Conservation (phyloP, 1,284 basidiomycete genomes). For the Papiliotrema terrestris region DNA sequence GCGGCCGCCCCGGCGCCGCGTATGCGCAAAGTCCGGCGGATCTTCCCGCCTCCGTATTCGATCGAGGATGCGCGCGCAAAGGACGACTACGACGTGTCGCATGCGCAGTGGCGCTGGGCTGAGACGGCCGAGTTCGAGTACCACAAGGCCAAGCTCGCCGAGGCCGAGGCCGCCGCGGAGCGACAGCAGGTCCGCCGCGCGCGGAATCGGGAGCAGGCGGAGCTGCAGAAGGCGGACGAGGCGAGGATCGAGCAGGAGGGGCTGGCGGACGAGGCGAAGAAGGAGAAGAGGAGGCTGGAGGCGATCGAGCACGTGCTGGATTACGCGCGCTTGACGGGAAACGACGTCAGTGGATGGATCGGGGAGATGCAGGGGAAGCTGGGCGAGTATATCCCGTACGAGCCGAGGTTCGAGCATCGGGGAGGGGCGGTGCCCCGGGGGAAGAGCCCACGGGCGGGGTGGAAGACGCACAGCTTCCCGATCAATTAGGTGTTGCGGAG, state of each 20-base stretch:
- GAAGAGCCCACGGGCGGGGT: not conserved
- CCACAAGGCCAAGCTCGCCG: constrained; percentile 11
- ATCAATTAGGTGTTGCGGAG: constrained; percentile 2
- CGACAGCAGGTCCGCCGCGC: constrained; percentile 11
- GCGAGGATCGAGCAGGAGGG: constrained; percentile 13
- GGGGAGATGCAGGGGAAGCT: constrained; percentile 16
- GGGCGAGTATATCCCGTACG: not conserved
- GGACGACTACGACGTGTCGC: not conserved
- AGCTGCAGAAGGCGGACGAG: constrained; percentile 9
- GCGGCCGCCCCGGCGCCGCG: not conserved
- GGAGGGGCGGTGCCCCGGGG: constrained; percentile 5
- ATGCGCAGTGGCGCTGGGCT: constrained; percentile 1
- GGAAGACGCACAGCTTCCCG: constrained; percentile 1
- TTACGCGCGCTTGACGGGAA: constrained; percentile 26
- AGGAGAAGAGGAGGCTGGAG: constrained; percentile 14
- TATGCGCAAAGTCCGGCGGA: not conserved
- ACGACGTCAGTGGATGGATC: constrained; percentile 29
- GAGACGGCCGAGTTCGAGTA: constrained; percentile 12
- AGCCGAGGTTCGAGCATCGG: constrained; percentile 4
- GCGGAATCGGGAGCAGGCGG: constrained; percentile 9
- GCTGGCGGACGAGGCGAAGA: constrained; percentile 4
- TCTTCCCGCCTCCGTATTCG: not conserved
- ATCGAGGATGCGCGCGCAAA: not conserved
- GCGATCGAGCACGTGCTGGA: constrained; percentile 19
- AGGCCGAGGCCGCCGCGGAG: constrained; percentile 14